Evolutionary conservation across 2,329 filamentous ascomycete species (phyloP), one percentile per base, ranked within the genome.

Genomic region (Teratosphaeria zuluensis): DNA sequence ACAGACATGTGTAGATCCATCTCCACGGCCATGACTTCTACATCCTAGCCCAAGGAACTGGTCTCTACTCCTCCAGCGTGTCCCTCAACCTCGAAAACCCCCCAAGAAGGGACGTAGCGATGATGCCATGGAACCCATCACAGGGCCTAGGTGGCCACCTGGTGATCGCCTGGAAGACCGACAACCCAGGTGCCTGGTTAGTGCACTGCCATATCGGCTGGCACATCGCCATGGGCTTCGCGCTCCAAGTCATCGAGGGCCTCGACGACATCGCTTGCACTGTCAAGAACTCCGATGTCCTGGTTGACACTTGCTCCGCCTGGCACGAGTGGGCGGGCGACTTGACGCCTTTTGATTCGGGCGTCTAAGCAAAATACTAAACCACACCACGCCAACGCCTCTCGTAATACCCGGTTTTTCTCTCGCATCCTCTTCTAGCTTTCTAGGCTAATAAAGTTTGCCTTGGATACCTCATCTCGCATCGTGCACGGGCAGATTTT

Each of bases 151-250:
- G 68, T 11, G 81, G 80, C 0, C 77, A 78, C 63, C 64, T 83
- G 3, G 77, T 77, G 2, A 68, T 83, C 4, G 80, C 75, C 0
- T 82, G 80, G 64, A 63, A 74, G 59, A 73, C 78, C 0, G 77
- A 84, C 65, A 82, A 82, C 65, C 80, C 80, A 0, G 81, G 80
- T 35, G 62, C 58, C 6, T 69, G 67, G 67, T 42, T 69, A 3
- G 56, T 65, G 70, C 81, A 84, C 68, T 84, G 81, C 71, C 81
- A 84, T 69, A 81, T 84, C 24, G 65, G 82, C 64, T 84, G 80
- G 83, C 84, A 86, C 65, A 78, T 84, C 30, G 77, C 78, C 67
- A 81, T 82, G 74, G 84, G 83, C 38, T 74, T 87, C 30, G 76
- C 74, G 7, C 70, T 82, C 35, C 78, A 83, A 66, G 81, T 83